A percentile compares a stretch with the other conserved stretches of the same genome.
phyloP scores from a whole-genome alignment of 1,139 yeast genomes.

The Keqinozyma sinolaborantium region DNA sequence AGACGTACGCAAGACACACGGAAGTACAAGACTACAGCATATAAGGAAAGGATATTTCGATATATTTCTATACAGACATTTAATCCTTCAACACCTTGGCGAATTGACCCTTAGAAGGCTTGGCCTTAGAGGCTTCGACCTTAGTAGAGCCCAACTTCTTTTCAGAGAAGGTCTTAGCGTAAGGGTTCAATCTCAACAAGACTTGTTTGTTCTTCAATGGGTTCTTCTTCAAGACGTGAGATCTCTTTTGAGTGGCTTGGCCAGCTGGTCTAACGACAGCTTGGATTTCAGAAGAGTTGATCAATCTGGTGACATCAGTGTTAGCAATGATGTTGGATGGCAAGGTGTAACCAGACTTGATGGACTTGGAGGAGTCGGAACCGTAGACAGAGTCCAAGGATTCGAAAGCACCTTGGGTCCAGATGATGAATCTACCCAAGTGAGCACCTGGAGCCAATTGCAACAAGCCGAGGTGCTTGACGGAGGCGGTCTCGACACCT shows the following conservation, averaged over 20 bases:
- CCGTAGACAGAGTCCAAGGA: constrained; percentile 98
- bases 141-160: constrained; percentile 87
- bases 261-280: constrained; percentile 97
- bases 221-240: constrained; percentile 98
- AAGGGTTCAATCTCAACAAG: constrained; percentile 97
- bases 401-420: constrained; percentile 99
- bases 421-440: constrained; percentile 98
- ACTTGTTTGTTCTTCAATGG: constrained; percentile 99
- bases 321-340: constrained; percentile 93
- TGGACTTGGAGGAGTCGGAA: constrained; percentile 78
- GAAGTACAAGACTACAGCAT: no score
- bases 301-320: constrained; percentile 95
- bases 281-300: constrained; percentile 99
- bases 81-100: constrained; percentile 59
- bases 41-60: no score
- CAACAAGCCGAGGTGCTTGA: constrained; percentile 89
- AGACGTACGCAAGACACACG: no score
- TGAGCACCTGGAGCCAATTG: constrained; percentile 99
- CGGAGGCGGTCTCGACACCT: constrained; percentile 98
- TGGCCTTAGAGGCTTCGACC: constrained; percentile 60
- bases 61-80: no score
- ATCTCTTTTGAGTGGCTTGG: constrained; percentile 88
- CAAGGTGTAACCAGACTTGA: constrained; percentile 87
- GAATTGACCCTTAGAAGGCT: constrained; percentile 74
- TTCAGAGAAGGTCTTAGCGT: constrained; percentile 95